A percentile compares a stretch with the other conserved stretches of the same genome.
Evolutionary conservation across 2,329 filamentous ascomycete genomes (phyloP).

Genomic region (Cadophora luteo-olivacea): DNA sequence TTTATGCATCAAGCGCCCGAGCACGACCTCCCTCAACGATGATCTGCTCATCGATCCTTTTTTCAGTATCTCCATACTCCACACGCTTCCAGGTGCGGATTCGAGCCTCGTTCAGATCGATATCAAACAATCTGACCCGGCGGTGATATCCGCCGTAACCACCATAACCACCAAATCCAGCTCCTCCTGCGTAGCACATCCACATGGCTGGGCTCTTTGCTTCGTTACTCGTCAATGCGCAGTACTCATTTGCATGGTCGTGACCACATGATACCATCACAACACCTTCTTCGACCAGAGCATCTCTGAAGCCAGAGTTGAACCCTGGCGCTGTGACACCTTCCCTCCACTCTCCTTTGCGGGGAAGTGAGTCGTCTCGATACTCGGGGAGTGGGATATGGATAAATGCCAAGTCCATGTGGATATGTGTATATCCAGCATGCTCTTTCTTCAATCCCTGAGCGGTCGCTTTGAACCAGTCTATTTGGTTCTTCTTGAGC

Average conservation of each 20-base stretch:
- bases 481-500: conserved; percentile 92
- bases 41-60: conserved; percentile 67
- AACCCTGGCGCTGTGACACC: conserved; percentile 84
- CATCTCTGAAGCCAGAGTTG: conserved; percentile 93
- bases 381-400: conserved; percentile 97
- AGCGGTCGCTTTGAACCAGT: conserved; percentile 88
- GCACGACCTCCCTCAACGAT: conserved; percentile 65
- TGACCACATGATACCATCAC: conserved; percentile 91
- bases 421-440: conserved; percentile 84
- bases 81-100: conserved; percentile 93
- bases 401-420: conserved; percentile 96
- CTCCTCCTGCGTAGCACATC: conserved; percentile 97
- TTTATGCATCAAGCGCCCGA: conserved; percentile 15
- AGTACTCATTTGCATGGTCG: conserved; percentile 98
- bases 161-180: conserved; percentile 93
- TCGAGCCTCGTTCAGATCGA: conserved; percentile 88
- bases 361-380: conserved; percentile 61
- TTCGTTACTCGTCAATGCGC: conserved; percentile 64
- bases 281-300: conserved; percentile 83
- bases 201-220: conserved; percentile 71
- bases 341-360: conserved; percentile 79
- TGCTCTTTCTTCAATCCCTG: conserved; percentile 77
- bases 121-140: conserved; percentile 85
- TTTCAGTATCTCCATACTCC: conserved; percentile 66
- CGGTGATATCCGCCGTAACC: conserved; percentile 88